Base-by-base conservation (phyloP, 1,284 basidiomycete species). In the Cryptococcus jaspeensis region DNA sequence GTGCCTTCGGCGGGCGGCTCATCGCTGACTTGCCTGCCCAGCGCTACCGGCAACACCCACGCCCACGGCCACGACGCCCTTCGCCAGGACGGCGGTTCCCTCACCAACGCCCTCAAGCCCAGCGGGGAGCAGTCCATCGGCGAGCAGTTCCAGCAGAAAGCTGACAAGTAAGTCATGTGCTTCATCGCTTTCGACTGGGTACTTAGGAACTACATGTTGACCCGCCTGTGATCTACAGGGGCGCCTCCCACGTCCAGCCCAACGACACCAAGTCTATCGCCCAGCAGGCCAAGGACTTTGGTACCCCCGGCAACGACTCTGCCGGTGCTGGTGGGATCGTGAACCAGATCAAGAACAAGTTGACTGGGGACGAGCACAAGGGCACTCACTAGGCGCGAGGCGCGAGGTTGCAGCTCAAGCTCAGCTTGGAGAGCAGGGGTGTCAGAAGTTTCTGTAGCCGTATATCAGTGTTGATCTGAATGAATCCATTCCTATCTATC, bases 221-320 rank as follows among this genome's bases (percentile, higher is more conserved):
- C 52, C n/a, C n/a, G n/a, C n/a, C n/a, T n/a, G n/a, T n/a, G n/a
- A n/a, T n/a, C n/a, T n/a, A 25, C 46, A 63, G 62, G 36, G 45
- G 20, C 35, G 53, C 23, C 13, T 61, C 54, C 23, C 43, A 56
- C 38, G 38, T 57, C 32, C 51, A 63, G 50, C 59, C 59, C 23
- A 59, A 63, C 53, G 50, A 54, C 22, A 52, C 36, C 47, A 63
- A 61, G 43, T 51, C 52, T 13, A 36, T 55, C 22, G 44, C 46
- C 40, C 56, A 58, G 38, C 54, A 59, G n/a, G 43, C 59, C 22
- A 40, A 46, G 35, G 60, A 61, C 50, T 59, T 28, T 23, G 37
- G 55, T 46, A 64, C 60, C 28, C 57, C 59, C 37, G 60, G 59
- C 15, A 59, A 64, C 52, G 56, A 61, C 28, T 59, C 56, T 28